Conservation (phyloP, 768 basidiomycete genomes). For the Zangia roseola region DNA sequence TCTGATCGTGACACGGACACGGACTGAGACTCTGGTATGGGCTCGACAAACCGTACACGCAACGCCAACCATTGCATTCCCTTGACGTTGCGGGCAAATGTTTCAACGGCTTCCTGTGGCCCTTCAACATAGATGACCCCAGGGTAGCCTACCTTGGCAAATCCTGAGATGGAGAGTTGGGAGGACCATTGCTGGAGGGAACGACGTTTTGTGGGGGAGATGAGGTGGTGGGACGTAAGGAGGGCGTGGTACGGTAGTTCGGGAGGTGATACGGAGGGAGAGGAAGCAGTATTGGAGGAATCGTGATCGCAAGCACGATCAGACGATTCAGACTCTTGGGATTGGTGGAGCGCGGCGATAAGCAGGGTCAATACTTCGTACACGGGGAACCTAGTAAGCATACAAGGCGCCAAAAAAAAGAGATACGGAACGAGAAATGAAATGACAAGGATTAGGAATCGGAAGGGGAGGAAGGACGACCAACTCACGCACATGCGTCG, state of each 20-base stretch:
- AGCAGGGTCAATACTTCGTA: slow-evolving; percentile 60
- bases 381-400: slow-evolving; percentile 48
- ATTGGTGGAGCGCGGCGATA: slow-evolving; percentile 55
- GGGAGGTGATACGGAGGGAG: background rate
- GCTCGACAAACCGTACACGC: slow-evolving; percentile 58
- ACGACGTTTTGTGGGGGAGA: slow-evolving; percentile 62
- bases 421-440: too few relatives aligned
- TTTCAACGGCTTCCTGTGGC: slow-evolving; percentile 47
- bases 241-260: slow-evolving; percentile 50
- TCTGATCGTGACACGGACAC: too few relatives aligned
- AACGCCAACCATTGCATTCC: slow-evolving; percentile 80
- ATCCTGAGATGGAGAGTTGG: slow-evolving; percentile 55
- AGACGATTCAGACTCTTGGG: too few relatives aligned
- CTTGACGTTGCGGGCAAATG: slow-evolving; percentile 66
- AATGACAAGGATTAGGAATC: too few relatives aligned
- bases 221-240: slow-evolving; percentile 71
- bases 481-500: slow-evolving; percentile 27
- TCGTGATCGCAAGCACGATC: too few relatives aligned
- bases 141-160: slow-evolving; percentile 75
- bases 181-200: slow-evolving; percentile 55
- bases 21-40: slow-evolving; percentile 13
- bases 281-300: too few relatives aligned
- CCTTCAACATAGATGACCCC: slow-evolving; percentile 76
- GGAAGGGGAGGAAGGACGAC: too few relatives aligned
- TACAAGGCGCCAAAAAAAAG: too few relatives aligned